Conservation (phyloP, 441 rosid species). For the Corymbia citriodora region DNA sequence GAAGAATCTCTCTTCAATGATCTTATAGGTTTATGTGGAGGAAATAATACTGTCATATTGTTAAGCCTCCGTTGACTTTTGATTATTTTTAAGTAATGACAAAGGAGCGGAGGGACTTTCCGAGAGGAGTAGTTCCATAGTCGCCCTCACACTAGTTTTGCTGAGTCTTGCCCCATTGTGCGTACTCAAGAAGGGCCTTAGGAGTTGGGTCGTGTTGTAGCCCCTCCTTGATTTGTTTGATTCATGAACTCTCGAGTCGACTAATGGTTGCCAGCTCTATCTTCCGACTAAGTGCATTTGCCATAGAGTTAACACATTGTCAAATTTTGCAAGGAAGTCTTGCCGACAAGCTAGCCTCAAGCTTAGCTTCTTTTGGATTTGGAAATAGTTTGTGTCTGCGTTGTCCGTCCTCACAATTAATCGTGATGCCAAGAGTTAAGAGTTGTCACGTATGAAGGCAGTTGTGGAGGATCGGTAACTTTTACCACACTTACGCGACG, state of each 20-base stretch:
- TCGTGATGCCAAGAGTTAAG: neutral
- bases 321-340: neutral
- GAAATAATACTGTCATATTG: neutral
- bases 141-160: neutral
- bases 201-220: neutral
- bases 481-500: rapidly evolving
- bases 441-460: rapidly evolving
- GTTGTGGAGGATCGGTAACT: neutral
- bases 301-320: neutral
- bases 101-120: neutral
- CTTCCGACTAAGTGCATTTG: neutral
- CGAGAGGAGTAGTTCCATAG: neutral
- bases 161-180: neutral
- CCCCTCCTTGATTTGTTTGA: rapidly evolving
- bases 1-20: too few relatives aligned
- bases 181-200: neutral
- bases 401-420: neutral
- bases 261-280: neutral
- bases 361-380: neutral
- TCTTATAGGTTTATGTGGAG: neutral
- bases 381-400: rapidly evolving
- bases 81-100: neutral
- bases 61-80: neutral
- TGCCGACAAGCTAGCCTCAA: neutral
- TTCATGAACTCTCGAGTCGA: neutral